Conservation (phyloP, 805 yeast genomes). For the Nakazawaea sp. region DNA sequence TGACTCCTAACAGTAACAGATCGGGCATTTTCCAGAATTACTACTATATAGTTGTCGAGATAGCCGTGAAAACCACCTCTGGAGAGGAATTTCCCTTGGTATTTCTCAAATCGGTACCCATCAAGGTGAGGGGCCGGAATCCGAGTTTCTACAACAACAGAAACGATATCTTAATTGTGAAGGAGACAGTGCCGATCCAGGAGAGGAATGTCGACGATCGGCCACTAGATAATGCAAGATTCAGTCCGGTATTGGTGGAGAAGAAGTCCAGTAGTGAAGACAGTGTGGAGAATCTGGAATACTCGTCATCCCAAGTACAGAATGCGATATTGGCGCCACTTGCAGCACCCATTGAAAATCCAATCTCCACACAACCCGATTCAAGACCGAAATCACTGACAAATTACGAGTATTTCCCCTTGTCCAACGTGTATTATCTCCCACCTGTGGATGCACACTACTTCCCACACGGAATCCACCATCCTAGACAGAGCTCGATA, state of each 20-base stretch:
- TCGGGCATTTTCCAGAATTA: constrained; percentile 34
- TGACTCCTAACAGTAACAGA: constrained; percentile 48
- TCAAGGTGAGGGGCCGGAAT: constrained; percentile 54
- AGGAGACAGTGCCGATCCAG: neutral
- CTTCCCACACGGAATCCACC: constrained; percentile 41
- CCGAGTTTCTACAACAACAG: constrained; percentile 53
- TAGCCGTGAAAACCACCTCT: constrained; percentile 7
- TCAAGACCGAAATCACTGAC: constrained; percentile 2
- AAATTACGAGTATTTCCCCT: constrained; percentile 35
- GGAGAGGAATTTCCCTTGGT: constrained; percentile 2
- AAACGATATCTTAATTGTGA: constrained; percentile 37
- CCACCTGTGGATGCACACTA: constrained; percentile 44
- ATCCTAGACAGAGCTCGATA: constrained; percentile 13
- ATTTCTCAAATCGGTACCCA: constrained; percentile 30
- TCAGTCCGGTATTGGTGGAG: neutral
- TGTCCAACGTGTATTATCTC: constrained; percentile 35
- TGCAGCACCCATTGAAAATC: neutral
- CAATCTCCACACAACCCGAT: neutral
- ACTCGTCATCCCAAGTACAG: neutral
- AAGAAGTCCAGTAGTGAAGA: neutral
- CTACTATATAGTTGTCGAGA: constrained; percentile 26
- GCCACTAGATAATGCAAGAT: neutral
- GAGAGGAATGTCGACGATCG: neutral
- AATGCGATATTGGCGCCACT: neutral
- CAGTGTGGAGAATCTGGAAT: too few species aligned